phyloP scores from a whole-genome alignment of 2,329 filamentous ascomycete genomes.

The Ascocoryne sarcoides region DNA sequence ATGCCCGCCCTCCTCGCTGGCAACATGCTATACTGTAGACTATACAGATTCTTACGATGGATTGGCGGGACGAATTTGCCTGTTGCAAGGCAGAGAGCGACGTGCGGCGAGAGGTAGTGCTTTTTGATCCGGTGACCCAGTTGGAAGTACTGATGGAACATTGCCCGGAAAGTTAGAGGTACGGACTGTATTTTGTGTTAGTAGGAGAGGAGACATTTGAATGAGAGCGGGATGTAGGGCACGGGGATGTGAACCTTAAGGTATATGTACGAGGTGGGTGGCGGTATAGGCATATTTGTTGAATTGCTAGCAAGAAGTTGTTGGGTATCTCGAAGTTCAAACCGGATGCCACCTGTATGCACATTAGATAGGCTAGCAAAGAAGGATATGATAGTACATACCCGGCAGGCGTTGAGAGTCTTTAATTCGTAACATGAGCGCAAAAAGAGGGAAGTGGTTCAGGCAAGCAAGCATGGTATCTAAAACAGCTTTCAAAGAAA shows the following conservation, averaged over 20 bases:
- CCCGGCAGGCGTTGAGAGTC: conserved; percentile 84
- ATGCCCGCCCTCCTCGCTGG: conserved; percentile 74
- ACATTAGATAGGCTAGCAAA: conserved; percentile 29
- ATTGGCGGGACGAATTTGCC: conserved; percentile 93
- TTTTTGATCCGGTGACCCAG: conserved; percentile 86
- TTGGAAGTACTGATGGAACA: conserved; percentile 97
- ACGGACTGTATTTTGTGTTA: conserved; percentile 53
- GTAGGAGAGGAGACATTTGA: neutral
- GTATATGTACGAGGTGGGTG: conserved; percentile 71
- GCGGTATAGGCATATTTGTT: conserved; percentile 16
- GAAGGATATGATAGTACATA: too few relatives aligned
- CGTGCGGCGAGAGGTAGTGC: conserved; percentile 85
- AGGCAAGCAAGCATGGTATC: conserved; percentile 89
- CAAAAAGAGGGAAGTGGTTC: conserved; percentile 96
- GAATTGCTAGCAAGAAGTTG: conserved; percentile 37
- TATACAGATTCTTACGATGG: conserved; percentile 89
- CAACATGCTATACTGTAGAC: conserved; percentile 95
- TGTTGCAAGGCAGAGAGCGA: conserved; percentile 79
- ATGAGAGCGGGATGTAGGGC: too few relatives aligned
- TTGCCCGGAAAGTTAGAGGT: conserved; percentile 80
- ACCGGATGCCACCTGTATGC: conserved; percentile 82
- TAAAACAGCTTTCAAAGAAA: conserved; percentile 80
- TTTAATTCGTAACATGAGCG: conserved; percentile 90
- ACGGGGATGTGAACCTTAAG: conserved; percentile 56
- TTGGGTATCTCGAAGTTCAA: conserved; percentile 74